Evolutionary conservation across 1,284 basidiomycete genomes (phyloP), one percentile per base, ranked within the genome.

Genomic region (Erythrobasidium hasegawianum): DNA sequence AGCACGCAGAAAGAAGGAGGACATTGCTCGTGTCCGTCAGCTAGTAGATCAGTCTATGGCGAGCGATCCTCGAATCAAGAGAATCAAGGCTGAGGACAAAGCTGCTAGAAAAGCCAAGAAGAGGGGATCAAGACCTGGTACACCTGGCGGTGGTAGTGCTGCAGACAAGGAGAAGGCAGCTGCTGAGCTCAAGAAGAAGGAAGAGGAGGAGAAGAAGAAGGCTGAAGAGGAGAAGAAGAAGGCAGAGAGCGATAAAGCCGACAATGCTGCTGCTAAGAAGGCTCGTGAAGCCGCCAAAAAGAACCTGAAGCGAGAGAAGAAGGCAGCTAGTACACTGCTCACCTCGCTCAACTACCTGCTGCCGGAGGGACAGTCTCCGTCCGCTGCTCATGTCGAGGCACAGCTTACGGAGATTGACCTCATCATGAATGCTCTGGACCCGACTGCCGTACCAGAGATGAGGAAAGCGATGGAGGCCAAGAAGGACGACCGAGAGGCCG

Each of bases 41-140:
- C 82, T 97, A 26, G 92, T 98, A 56, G 96, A 98, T 81, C 81
- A 87, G 67, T 86, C 91, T 9, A 83, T 97, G 62, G 83, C 85
- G 67, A 77, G 87, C 69, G 95, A 98, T 78, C 95, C 95, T 29
- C 89, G 95, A 70, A 97, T 98, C 83, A 97, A 95, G 81, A 84
- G 90, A 70, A 96, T 97, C 83, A 96, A 95, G 79, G 87, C 91
- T 71, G 87, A 96, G 75, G 95, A 97, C 80, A 97, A 97, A 78
- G 91, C 89, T 67, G 91, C 90, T 0, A 84, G 94, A 29, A 90
- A 94, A 74, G 90, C 90, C 49, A 97, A 97, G 83, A 93, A 91
- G 81, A 85, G 85, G 77, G 82, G 78, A 67, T 77, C 55, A 18
- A 62, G 72, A 65, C 61, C 75, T 39, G 71, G 79, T 16, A 74